Conservation (phyloP, 352 stramenopile species). For the Phytophthora vignae region DNA sequence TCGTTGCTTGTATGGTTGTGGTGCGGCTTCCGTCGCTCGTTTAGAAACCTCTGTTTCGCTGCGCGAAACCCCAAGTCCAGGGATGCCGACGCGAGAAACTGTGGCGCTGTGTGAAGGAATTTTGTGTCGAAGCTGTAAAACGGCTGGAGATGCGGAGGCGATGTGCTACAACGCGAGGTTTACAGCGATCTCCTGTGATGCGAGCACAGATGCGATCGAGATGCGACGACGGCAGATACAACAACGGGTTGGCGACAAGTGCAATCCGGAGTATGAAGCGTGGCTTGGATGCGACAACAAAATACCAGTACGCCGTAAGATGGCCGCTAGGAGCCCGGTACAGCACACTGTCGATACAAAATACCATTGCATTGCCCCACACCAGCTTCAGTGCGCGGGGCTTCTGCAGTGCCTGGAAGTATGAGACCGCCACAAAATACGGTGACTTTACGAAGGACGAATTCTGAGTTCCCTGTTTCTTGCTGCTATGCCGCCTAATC, state of each 20-base stretch:
- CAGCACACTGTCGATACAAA: conserved; percentile 32
- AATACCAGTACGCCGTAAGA: conserved; percentile 23
- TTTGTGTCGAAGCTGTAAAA: not conserved
- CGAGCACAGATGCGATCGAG: not conserved
- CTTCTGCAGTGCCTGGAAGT: conserved; percentile 11
- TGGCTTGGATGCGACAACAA: conserved; percentile 13
- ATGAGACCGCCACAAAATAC: conserved; percentile 24
- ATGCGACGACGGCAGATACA: conserved; percentile 7
- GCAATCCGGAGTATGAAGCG: not conserved
- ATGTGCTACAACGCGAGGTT: conserved; percentile 2
- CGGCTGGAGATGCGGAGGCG: not conserved
- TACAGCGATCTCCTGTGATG: not conserved
- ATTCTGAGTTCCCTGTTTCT: no score
- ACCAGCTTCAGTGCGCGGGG: conserved; percentile 1
- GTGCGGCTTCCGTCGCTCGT: no score
- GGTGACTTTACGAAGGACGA: no score
- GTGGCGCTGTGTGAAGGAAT: not conserved
- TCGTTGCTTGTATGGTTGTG: no score
- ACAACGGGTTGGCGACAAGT: not conserved
- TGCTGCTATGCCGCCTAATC: no score
- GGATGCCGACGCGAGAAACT: not conserved
- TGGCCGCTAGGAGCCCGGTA: conserved; percentile 3
- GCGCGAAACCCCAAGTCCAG: no score
- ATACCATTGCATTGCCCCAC: conserved; percentile 37
- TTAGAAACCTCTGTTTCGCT: no score